Percentiles rank a stretch among this genome's conserved stretches.
Evolutionary conservation across 257 asterid genomes (phyloP).

Genomic region (Phtheirospermum japonicum): DNA sequence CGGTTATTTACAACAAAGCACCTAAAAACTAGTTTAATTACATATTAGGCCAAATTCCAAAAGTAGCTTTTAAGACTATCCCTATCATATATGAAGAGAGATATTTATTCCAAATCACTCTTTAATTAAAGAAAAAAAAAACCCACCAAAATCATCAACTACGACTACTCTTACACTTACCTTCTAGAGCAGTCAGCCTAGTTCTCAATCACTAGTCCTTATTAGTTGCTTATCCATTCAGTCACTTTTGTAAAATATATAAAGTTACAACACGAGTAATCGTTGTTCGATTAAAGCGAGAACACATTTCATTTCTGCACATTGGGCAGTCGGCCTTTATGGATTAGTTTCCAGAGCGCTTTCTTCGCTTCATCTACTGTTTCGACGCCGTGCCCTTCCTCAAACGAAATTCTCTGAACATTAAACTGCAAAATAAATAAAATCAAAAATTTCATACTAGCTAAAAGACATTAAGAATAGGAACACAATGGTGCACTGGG

Average conservation of each 20-base stretch:
- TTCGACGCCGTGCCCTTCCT: constrained; percentile 62
- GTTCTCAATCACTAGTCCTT: background rate
- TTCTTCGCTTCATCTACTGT: constrained; percentile 86
- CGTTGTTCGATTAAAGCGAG: background rate
- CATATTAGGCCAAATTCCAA: no score
- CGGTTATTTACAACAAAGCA: no score
- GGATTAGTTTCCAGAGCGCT: constrained; percentile 63
- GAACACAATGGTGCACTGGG: background rate
- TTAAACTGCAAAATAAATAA: constrained; percentile 45
- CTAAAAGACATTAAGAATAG: background rate
- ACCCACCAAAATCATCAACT: background rate
- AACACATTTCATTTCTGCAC: constrained; percentile 39
- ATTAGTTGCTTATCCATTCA: background rate
- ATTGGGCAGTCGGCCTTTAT: constrained; percentile 56
- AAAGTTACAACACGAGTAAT: background rate
- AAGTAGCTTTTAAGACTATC: no score
- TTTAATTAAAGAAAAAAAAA: background rate
- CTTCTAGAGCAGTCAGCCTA: background rate
- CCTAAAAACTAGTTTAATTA: no score
- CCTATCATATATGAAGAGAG: no score
- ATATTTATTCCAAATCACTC: background rate
- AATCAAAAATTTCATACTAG: background rate
- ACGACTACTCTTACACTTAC: background rate
- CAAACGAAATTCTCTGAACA: constrained; percentile 78
- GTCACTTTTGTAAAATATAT: background rate